These are phyloP conservation scores for Phytophthora sp. DNA, from an alignment of 352 stramenopile genomes.

Conservation along the genomic window DNA sequence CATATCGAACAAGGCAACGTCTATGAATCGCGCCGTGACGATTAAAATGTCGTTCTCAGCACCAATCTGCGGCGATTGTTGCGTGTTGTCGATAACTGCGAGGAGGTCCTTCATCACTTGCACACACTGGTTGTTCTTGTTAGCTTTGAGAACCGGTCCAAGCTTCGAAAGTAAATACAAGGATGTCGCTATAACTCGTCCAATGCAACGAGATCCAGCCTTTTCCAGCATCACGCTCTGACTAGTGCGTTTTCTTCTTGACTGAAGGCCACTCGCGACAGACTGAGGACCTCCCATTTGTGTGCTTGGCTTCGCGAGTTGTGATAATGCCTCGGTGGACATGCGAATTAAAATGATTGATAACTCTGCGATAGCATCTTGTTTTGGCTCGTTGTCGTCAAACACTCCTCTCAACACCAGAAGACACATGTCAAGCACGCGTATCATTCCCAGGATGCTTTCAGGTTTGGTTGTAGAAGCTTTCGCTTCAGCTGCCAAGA, in stretches of 20 bases:
- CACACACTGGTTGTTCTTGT: constrained; percentile 63
- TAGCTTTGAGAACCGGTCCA: constrained; percentile 49
- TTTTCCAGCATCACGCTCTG: constrained; percentile 22
- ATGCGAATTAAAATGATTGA: constrained; percentile 61
- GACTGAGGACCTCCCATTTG: neutral
- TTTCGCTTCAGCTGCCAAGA: constrained; percentile 38
- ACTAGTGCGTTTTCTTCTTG: constrained; percentile 4
- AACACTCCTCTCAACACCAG: constrained; percentile 61
- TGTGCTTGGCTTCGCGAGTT: constrained; percentile 39
- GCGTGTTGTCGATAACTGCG: constrained; percentile 27
- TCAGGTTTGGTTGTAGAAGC: constrained; percentile 11
- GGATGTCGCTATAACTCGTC: constrained; percentile 32
- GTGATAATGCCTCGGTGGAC: constrained; percentile 57
- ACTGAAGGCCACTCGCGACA: neutral
- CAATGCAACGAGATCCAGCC: constrained; percentile 18
- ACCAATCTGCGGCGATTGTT: constrained; percentile 1
- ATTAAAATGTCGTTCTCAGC: constrained; percentile 19
- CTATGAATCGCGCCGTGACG: constrained; percentile 47
- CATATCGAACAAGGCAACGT: constrained; percentile 48
- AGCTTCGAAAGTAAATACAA: constrained; percentile 54
- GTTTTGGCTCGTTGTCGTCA: constrained; percentile 51
- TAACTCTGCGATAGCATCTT: constrained; percentile 42
- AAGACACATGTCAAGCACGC: constrained; percentile 65
- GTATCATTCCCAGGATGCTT: constrained; percentile 46
- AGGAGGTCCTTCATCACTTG: constrained; percentile 59